Conservation (phyloP, 2,329 filamentous ascomycete species). For the Drechslera avenae region DNA sequence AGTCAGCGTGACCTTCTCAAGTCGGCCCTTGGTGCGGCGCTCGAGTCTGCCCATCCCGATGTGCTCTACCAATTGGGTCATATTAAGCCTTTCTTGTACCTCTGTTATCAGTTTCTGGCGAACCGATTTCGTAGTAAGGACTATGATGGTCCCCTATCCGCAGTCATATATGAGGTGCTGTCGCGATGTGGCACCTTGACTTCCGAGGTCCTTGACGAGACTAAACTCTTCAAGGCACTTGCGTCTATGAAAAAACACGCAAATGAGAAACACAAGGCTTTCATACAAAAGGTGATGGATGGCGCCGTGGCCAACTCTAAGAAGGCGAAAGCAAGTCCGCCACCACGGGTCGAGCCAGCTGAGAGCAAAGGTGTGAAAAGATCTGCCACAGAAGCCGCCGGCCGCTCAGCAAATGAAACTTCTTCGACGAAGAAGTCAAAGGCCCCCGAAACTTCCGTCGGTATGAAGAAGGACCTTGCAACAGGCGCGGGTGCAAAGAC, state of each 20-base stretch:
- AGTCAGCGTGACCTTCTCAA: conserved; percentile 64
- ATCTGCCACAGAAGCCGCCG: conserved; percentile 26
- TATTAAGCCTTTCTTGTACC: conserved; percentile 50
- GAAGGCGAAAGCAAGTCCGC: conserved; percentile 42
- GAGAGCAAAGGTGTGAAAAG: conserved; percentile 42
- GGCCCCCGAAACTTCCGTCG: conserved; percentile 24
- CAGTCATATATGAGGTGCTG: conserved; percentile 59
- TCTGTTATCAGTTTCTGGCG: conserved; percentile 56
- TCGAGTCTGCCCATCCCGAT: conserved; percentile 54
- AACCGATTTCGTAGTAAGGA: conserved; percentile 55
- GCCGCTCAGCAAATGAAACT: conserved; percentile 25
- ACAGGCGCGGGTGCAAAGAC: conserved; percentile 14
- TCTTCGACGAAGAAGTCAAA: conserved; percentile 38
- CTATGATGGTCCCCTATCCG: conserved; percentile 49
- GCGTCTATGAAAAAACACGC: conserved; percentile 68
- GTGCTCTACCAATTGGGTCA: conserved; percentile 50
- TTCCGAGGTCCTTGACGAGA: conserved; percentile 63
- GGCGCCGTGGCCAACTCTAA: conserved; percentile 50
- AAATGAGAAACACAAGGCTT: conserved; percentile 66
- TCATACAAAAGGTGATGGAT: conserved; percentile 63
- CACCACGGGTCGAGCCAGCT: conserved; percentile 28
- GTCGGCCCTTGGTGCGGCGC: conserved; percentile 53
- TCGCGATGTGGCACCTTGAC: conserved; percentile 66
- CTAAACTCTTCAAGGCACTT: conserved; percentile 69
- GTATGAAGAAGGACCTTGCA: conserved; percentile 25